These are phyloP conservation scores for Macrophomina tecta DNA, from an alignment of 2,329 filamentous ascomycete genomes.

Conservation along the genomic window DNA sequence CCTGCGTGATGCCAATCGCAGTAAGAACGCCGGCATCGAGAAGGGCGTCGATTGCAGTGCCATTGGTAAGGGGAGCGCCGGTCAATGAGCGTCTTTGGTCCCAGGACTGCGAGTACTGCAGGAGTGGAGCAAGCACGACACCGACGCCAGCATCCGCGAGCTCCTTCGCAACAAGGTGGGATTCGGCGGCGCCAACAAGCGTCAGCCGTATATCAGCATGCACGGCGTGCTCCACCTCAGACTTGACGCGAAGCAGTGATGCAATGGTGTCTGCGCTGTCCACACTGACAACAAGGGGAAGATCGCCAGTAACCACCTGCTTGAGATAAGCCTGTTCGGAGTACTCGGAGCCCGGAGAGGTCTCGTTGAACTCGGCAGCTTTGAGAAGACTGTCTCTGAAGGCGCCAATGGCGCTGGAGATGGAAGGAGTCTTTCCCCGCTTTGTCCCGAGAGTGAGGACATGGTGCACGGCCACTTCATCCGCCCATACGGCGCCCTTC, in stretches of 20 bases:
- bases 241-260: conserved; percentile 64
- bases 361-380: conserved; percentile 52
- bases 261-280: conserved; percentile 70
- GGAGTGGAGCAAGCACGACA: conserved; percentile 66
- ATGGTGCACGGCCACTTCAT: conserved; percentile 50
- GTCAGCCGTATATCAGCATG: conserved; percentile 55
- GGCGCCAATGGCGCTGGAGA: conserved; percentile 60
- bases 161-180: conserved; percentile 64
- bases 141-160: conserved; percentile 63
- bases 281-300: conserved; percentile 63
- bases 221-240: conserved; percentile 57
- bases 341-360: conserved; percentile 22
- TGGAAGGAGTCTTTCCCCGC: conserved; percentile 52
- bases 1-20: conserved; percentile 65
- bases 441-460: conserved; percentile 60
- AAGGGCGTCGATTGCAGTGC: conserved; percentile 65
- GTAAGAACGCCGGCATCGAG: conserved; percentile 64
- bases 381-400: conserved; percentile 62
- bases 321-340: conserved; percentile 56
- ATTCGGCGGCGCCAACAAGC: conserved; percentile 68
- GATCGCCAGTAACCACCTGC: conserved; percentile 60
- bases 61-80: conserved; percentile 70
- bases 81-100: conserved; percentile 67
- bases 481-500: conserved; percentile 47
- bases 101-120: conserved; percentile 63